phyloP scores from a whole-genome alignment of 2,329 filamentous ascomycete species.

The Aspergillus arachidicola region DNA sequence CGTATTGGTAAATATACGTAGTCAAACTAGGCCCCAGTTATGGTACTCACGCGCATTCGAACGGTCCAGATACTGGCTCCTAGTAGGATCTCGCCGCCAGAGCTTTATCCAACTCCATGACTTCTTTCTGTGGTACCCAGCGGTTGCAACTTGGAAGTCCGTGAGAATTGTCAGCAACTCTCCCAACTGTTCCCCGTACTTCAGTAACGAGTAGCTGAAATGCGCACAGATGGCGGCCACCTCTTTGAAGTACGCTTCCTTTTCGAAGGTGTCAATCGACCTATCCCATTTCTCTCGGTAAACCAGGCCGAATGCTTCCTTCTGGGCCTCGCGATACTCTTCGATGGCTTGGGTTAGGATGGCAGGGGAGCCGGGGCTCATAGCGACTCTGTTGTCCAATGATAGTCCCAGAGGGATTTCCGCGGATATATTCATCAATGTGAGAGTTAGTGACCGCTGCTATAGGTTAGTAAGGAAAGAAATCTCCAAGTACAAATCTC shows the following conservation, averaged over 20 bases:
- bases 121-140: slow-evolving; percentile 62
- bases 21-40: no score
- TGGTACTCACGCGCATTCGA: background rate
- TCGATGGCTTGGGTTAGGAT: slow-evolving; percentile 79
- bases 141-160: slow-evolving; percentile 72
- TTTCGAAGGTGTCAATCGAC: slow-evolving; percentile 67
- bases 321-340: slow-evolving; percentile 75
- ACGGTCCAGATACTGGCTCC: slow-evolving; percentile 8
- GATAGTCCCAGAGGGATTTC: slow-evolving; percentile 78
- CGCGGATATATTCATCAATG: slow-evolving; percentile 81
- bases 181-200: slow-evolving; percentile 87
- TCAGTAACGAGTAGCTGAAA: slow-evolving; percentile 87
- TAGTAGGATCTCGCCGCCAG: slow-evolving; percentile 57
- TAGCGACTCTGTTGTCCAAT: slow-evolving; percentile 68
- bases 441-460: slow-evolving; percentile 83
- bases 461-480: slow-evolving; percentile 14
- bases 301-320: slow-evolving; percentile 73
- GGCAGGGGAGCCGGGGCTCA: slow-evolving; percentile 74
- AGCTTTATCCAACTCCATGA: slow-evolving; percentile 84
- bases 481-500: no score
- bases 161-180: slow-evolving; percentile 81
- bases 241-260: slow-evolving; percentile 93
- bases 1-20: background rate
- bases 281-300: slow-evolving; percentile 77
- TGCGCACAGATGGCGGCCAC: slow-evolving; percentile 97